A percentile compares a stretch with the other conserved stretches of the same genome.
These are phyloP conservation scores for Trypanosoma theileri DNA, from an alignment of 208 protist genomes.

Conservation along the genomic window DNA sequence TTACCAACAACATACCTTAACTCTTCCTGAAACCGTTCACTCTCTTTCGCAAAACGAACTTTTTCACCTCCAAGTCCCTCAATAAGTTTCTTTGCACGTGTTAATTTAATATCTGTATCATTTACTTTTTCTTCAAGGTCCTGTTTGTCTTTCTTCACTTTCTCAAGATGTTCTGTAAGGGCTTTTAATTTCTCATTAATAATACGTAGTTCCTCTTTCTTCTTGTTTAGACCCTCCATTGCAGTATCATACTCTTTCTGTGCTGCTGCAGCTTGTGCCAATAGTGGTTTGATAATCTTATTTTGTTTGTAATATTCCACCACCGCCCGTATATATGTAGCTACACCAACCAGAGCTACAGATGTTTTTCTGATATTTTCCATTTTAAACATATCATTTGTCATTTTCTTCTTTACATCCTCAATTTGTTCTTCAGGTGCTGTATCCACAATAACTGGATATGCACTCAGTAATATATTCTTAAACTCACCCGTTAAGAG, in stretches of 20 bases:
- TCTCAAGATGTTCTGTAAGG: slow-evolving; percentile 83
- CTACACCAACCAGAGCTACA: slow-evolving; percentile 93
- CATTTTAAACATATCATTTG: slow-evolving; percentile 92
- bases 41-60: slow-evolving; percentile 86
- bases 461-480: slow-evolving; percentile 80
- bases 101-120: slow-evolving; percentile 93
- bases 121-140: slow-evolving; percentile 91
- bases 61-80: slow-evolving; percentile 95
- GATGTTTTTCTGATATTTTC: slow-evolving; percentile 92
- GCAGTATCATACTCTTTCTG: slow-evolving; percentile 87
- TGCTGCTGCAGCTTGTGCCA: slow-evolving; percentile 80
- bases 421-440: slow-evolving; percentile 90
- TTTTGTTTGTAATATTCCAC: slow-evolving; percentile 97
- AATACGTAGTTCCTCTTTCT: slow-evolving; percentile 90
- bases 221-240: slow-evolving; percentile 87
- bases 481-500: slow-evolving; percentile 90
- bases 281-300: slow-evolving; percentile 95
- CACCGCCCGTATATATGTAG: slow-evolving; percentile 96
- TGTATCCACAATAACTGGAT: slow-evolving; percentile 88
- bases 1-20: slow-evolving; percentile 92
- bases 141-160: slow-evolving; percentile 89
- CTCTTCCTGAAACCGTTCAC: slow-evolving; percentile 76
- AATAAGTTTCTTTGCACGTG: slow-evolving; percentile 94
- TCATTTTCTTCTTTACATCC: slow-evolving; percentile 94
- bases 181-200: slow-evolving; percentile 87